Evolutionary conservation across 352 stramenopile species (phyloP).

Genomic region (Phytopythium sindhum): DNA sequence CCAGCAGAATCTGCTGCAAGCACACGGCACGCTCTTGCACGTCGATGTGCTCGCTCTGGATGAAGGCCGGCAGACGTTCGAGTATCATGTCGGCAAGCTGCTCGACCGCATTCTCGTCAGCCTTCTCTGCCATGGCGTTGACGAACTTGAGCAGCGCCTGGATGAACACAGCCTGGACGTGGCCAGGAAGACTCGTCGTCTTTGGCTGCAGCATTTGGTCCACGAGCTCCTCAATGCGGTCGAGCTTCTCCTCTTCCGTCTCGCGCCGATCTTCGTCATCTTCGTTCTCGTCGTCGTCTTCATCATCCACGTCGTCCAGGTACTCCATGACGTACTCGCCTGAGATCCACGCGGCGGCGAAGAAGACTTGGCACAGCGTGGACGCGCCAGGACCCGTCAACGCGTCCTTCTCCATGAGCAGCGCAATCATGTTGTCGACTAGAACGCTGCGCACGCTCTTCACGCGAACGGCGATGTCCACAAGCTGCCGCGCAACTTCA

Average conservation of each 20-base stretch:
- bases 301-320: slow-evolving; percentile 75
- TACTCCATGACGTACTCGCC: slow-evolving; percentile 96
- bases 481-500: slow-evolving; percentile 92
- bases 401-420: slow-evolving; percentile 89
- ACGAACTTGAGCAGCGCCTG: slow-evolving; percentile 92
- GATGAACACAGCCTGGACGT: slow-evolving; percentile 94
- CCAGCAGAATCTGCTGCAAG: slow-evolving; percentile 66
- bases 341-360: slow-evolving; percentile 96
- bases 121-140: slow-evolving; percentile 66
- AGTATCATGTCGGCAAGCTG: slow-evolving; percentile 82
- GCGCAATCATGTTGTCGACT: slow-evolving; percentile 92
- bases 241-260: slow-evolving; percentile 80
- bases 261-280: slow-evolving; percentile 74
- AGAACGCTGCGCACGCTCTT: slow-evolving; percentile 94
- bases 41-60: slow-evolving; percentile 91
- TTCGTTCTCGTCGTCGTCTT: slow-evolving; percentile 73
- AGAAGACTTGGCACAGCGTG: slow-evolving; percentile 93
- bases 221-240: slow-evolving; percentile 78
- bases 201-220: slow-evolving; percentile 79
- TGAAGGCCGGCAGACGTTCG: slow-evolving; percentile 82
- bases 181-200: slow-evolving; percentile 74
- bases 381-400: slow-evolving; percentile 64
- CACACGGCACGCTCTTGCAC: slow-evolving; percentile 94
- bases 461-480: slow-evolving; percentile 96
- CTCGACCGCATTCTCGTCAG: slow-evolving; percentile 80